Evolutionary conservation across 495 filamentous ascomycete species (phyloP), one percentile per base, ranked within the genome.

Genomic region (Hypoxylon cercidicola): DNA sequence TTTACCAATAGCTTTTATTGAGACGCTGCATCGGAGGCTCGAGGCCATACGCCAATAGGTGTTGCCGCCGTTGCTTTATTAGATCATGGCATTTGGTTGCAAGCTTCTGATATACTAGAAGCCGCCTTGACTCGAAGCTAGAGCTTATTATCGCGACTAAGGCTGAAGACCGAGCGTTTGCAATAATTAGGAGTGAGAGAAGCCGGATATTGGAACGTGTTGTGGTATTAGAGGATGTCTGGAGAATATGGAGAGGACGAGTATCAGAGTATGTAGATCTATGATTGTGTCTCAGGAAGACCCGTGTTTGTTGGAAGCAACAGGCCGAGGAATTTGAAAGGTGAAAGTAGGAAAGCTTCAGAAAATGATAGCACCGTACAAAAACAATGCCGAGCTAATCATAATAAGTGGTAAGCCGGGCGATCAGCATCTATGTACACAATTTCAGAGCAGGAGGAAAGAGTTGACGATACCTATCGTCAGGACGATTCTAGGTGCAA

Each of bases 261-360:
- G 25, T 28, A 7, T 28, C 7, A 28, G 25, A 4, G 39, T 44
- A 16, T 35, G 55, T 32, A 52, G 32, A 56, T 54, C 23, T 37
- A 48, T 58, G 54, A 39, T 55, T 23, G 23, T 68, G 65, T 68
- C 55, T 68, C 40, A 60, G 51, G 30, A 21, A 34, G 30, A 30
- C 32, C 35, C 53, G 55, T 46, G 35, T 51, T 60, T 60, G 54
- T 47, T 25, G n/a, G 19, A 21, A 20, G 15, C 19, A 45, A 19
- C 23, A 60, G 34, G n/a, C 18, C 10, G 13, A 52, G 39, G 40
- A 47, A 15, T 15, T 13, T n/a, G 32, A 7, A 28, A 28, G 25
- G 25, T 28, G 46, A 34, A 45, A 34, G 8, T 30, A 28, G 20
- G 28, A 20, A 41, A 1, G 25, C 3, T 28, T 47, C 15, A 37